A percentile compares a stretch with the other conserved stretches of the same genome.
Evolutionary conservation across 768 basidiomycete species (phyloP).

Genomic region (Mycena galopus): DNA sequence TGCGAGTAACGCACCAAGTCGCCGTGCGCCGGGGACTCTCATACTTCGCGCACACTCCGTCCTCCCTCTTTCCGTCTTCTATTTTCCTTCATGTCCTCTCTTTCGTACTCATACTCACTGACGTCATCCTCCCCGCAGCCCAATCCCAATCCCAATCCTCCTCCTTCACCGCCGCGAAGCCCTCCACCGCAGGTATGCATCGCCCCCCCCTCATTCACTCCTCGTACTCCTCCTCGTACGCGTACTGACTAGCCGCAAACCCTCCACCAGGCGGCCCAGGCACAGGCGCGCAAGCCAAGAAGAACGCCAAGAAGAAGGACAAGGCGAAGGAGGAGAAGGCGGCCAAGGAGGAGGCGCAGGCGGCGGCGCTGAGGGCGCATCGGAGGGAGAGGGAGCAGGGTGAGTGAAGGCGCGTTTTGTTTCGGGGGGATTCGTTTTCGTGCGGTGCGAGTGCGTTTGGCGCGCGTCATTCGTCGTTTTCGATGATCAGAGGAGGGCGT

Average conservation of each 20-base stretch:
- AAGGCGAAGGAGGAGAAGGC: too few relatives aligned
- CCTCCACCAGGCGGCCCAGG: not conserved
- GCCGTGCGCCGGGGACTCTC: too few relatives aligned
- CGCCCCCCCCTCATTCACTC: not conserved
- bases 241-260: not conserved
- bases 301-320: too few relatives aligned
- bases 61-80: not conserved
- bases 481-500: too few relatives aligned
- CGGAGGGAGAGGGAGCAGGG: slow-evolving; percentile 63
- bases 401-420: slow-evolving; percentile 44
- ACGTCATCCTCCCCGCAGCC: not conserved
- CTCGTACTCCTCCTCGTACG: too few relatives aligned
- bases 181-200: not conserved
- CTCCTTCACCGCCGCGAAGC: not conserved
- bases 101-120: not conserved
- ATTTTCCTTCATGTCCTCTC: too few relatives aligned
- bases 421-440: too few relatives aligned
- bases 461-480: too few relatives aligned
- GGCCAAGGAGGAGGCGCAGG: slow-evolving; percentile 64
- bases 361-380: slow-evolving; percentile 67
- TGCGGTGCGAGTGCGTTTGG: too few relatives aligned
- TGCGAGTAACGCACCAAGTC: too few relatives aligned
- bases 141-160: not conserved
- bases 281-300: slow-evolving; percentile 35
- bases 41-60: not conserved